phyloP scores from a whole-genome alignment of 2,329 filamentous ascomycete species.

The Penicillium sp. region DNA sequence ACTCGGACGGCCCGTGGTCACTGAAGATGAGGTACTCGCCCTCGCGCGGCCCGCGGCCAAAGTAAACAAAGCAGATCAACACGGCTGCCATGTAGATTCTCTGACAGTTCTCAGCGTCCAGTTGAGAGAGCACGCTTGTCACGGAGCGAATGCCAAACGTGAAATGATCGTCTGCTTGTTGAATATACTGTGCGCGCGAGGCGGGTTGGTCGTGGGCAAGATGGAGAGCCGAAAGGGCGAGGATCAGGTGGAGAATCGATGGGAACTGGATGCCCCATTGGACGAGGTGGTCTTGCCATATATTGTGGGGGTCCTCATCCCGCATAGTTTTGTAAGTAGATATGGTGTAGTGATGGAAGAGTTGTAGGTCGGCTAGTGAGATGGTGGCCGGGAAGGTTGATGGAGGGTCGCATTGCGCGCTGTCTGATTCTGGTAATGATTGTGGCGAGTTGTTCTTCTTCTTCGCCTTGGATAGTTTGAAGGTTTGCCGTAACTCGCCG shows the following conservation, averaged over 20 bases:
- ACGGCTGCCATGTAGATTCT: constrained; percentile 32
- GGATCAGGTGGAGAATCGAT: constrained; percentile 34
- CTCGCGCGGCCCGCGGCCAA: constrained; percentile 28
- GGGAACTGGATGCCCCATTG: constrained; percentile 32
- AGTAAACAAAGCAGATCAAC: constrained; percentile 35
- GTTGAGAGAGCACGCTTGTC: constrained; percentile 25
- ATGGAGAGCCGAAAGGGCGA: constrained; percentile 33
- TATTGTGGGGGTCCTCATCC: constrained; percentile 20
- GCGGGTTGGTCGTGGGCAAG: constrained; percentile 22
- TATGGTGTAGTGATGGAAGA: constrained; percentile 35
- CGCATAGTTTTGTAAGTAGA: constrained; percentile 27
- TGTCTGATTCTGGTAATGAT: constrained; percentile 4
- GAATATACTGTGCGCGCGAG: constrained; percentile 20
- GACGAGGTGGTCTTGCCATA: constrained; percentile 33
- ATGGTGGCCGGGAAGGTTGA: constrained; percentile 15
- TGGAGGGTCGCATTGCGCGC: constrained; percentile 18
- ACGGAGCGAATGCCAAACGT: constrained; percentile 36
- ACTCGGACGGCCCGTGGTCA: constrained; percentile 29
- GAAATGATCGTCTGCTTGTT: constrained; percentile 34
- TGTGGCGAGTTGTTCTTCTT: not conserved
- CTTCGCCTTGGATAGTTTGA: constrained; percentile 6
- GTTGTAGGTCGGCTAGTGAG: constrained; percentile 30
- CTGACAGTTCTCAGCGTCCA: constrained; percentile 32
- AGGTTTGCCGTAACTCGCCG: constrained; percentile 10
- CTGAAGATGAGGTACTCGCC: constrained; percentile 38